These are phyloP conservation scores for Claviceps spartinae DNA, from an alignment of 2,329 filamentous ascomycete species.

Conservation along the genomic window DNA sequence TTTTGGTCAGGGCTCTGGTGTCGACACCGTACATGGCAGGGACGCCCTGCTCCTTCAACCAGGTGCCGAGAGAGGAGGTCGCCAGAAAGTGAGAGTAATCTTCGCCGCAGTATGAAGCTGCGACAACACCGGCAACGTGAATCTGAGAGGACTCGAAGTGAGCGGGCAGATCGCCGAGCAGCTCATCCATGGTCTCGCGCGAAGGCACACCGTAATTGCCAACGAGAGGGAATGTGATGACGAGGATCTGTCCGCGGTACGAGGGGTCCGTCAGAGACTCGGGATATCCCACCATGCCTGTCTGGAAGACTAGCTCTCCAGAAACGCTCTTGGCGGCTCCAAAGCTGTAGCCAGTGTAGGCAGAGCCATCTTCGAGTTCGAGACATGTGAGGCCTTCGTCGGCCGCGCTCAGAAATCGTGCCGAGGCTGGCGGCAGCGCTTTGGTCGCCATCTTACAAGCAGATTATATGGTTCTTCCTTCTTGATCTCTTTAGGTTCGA, in stretches of 20 bases:
- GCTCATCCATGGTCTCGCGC: constrained; percentile 68
- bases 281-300: constrained; percentile 97
- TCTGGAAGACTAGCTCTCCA: constrained; percentile 98
- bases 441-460: constrained; percentile 19
- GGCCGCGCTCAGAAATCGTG: constrained; percentile 37
- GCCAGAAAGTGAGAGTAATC: constrained; percentile 93
- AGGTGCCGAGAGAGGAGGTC: constrained; percentile 76
- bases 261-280: constrained; percentile 84
- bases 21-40: constrained; percentile 93
- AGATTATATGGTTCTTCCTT: background rate
- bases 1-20: constrained; percentile 85
- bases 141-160: constrained; percentile 90
- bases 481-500: background rate
- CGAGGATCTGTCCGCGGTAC: constrained; percentile 87
- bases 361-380: constrained; percentile 81
- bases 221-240: constrained; percentile 95
- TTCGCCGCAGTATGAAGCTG: constrained; percentile 85
- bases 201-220: constrained; percentile 97
- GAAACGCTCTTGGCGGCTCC: constrained; percentile 88
- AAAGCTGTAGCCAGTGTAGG: constrained; percentile 93
- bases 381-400: constrained; percentile 62
- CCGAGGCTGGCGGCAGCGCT: constrained; percentile 42
- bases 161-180: constrained; percentile 74
- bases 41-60: constrained; percentile 91
- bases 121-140: constrained; percentile 83